Evolutionary conservation across 345 rosid species (phyloP), one percentile per base, ranked within the genome.

Genomic region (Leavenworthia alabamica): DNA sequence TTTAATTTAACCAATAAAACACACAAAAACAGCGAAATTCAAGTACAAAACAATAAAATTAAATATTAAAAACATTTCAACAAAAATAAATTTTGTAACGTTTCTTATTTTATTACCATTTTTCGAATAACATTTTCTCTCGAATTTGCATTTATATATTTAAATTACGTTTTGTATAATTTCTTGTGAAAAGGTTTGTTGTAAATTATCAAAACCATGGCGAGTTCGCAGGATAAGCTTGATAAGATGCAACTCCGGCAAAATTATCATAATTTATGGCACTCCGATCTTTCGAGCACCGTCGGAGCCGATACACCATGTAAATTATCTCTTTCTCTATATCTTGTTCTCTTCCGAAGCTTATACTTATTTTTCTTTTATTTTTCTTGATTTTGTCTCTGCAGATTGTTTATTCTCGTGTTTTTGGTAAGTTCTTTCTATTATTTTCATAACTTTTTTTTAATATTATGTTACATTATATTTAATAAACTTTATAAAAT

Each of bases 161-260:
- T n/a, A n/a, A n/a, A n/a, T n/a, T n/a, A n/a, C n/a, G n/a, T n/a
- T n/a, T n/a, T n/a, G n/a, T n/a, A n/a, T n/a, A n/a, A n/a, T n/a
- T n/a, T n/a, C n/a, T 49, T 6, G 41, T 41, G 42, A 56, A 14
- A 10, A 20, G 47, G 37, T 24, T 46, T 9, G 32, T 39, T 29
- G 16, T 49, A 20, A 15, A 4, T 49, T 43, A 9, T 24, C 13
- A 43, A 45, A 56, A 41, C 4, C 54, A 72, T 65, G 76, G 78
- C 79, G 80, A 58, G 83, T 55, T 79, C 90, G 23, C 95, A 76
- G 57, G 90, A 23, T 35, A 50, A 77, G 16, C 22, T 90, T 63
- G 90, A 94, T 32, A 94, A 94, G 85, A 80, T 94, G 96, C 87
- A 94, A 73, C 55, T 80, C 58, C 96, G 97, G 33, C 95, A 88